These are phyloP conservation scores for Penicillium sp. DNA, from an alignment of 2,329 filamentous ascomycete genomes.

Conservation along the genomic window DNA sequence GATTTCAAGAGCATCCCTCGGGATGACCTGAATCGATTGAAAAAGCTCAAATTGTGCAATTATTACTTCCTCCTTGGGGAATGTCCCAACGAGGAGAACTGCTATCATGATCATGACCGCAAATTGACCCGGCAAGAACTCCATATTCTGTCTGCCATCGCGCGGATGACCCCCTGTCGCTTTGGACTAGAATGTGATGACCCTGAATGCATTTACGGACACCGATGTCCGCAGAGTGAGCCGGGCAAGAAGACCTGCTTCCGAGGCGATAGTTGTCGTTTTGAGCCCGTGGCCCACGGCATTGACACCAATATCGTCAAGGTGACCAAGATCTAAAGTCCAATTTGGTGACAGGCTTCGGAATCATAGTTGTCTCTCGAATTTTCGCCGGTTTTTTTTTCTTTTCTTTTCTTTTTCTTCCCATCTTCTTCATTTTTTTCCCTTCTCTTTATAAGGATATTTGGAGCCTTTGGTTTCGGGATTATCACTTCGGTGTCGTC, in stretches of 20 bases:
- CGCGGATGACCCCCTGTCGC: slow-evolving; percentile 63
- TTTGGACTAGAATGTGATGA: slow-evolving; percentile 60
- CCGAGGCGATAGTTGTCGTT: slow-evolving; percentile 60
- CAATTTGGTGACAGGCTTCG: neutral
- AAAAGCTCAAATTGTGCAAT: slow-evolving; percentile 65
- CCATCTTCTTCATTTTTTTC: slow-evolving; percentile 1
- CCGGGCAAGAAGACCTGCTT: slow-evolving; percentile 56
- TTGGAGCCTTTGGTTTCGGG: neutral
- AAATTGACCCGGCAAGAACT: slow-evolving; percentile 55
- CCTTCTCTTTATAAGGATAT: neutral
- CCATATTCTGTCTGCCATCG: slow-evolving; percentile 57
- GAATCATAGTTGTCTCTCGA: neutral
- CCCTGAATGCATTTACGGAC: slow-evolving; percentile 63
- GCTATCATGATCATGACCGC: slow-evolving; percentile 55
- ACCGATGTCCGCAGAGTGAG: slow-evolving; percentile 58
- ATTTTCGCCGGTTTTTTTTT: neutral
- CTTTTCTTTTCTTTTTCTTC: neutral
- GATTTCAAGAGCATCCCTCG: slow-evolving; percentile 53
- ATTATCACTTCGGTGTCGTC: slow-evolving; percentile 1
- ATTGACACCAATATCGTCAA: slow-evolving; percentile 59
- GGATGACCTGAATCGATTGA: slow-evolving; percentile 59
- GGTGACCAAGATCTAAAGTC: slow-evolving; percentile 44
- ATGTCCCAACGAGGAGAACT: slow-evolving; percentile 55
- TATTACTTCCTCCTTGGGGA: slow-evolving; percentile 59
- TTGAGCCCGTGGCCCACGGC: slow-evolving; percentile 57